These are phyloP conservation scores for Trichoderma koningii DNA, from an alignment of 2,329 filamentous ascomycete species.

Conservation along the genomic window DNA sequence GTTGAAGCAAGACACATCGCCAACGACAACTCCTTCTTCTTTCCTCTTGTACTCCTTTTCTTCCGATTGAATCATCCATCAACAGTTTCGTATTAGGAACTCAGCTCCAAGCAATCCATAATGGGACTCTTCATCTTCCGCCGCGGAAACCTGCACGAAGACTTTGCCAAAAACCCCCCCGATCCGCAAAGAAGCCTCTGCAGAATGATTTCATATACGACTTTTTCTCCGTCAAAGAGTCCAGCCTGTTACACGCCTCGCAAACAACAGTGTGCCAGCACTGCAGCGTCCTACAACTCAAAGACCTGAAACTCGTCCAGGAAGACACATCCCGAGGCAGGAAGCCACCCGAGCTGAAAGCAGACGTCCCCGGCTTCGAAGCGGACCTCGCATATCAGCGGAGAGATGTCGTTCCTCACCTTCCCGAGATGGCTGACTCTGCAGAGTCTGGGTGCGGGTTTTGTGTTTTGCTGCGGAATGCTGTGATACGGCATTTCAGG, in stretches of 20 bases:
- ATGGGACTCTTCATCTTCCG: neutral
- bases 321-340: neutral
- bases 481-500: conserved; percentile 2
- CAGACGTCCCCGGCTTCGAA: neutral
- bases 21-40: neutral
- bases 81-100: neutral
- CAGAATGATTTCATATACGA: neutral
- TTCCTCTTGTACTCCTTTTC: too few relatives aligned
- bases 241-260: neutral
- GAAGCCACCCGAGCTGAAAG: neutral
- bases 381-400: conserved; percentile 6
- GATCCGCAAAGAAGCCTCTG: neutral
- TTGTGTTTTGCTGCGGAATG: conserved; percentile 10
- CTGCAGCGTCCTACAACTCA: conserved; percentile 3
- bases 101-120: neutral
- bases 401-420: neutral
- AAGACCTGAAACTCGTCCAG: neutral
- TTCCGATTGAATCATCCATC: too few relatives aligned
- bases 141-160: neutral
- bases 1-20: neutral
- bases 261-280: neutral
- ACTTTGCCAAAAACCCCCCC: neutral
- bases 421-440: neutral
- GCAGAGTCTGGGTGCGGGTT: neutral
- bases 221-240: neutral